These are phyloP conservation scores for Phtheirospermum japonicum DNA, from an alignment of 257 asterid genomes.

Conservation along the genomic window DNA sequence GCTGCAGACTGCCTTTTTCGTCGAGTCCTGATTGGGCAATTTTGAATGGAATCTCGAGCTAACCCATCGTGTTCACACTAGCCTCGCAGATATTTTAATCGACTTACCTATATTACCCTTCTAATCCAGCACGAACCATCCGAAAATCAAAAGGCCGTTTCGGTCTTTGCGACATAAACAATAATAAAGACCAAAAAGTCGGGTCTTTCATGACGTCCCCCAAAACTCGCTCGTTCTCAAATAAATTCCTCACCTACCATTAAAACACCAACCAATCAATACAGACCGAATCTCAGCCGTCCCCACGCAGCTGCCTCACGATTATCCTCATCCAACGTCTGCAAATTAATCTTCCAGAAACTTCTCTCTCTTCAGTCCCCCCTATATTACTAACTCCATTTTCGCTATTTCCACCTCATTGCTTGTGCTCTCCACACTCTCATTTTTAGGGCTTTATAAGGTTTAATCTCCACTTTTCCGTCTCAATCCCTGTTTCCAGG, in stretches of 20 bases:
- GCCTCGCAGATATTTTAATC: neutral
- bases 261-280: slow-evolving; percentile 22
- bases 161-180: neutral
- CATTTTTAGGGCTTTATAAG: slow-evolving; percentile 9
- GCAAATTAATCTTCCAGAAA: slow-evolving; percentile 27
- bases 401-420: too few relatives aligned
- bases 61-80: slow-evolving; percentile 34
- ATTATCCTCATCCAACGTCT: slow-evolving; percentile 43
- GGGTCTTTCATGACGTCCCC: slow-evolving; percentile 29
- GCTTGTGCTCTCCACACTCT: slow-evolving; percentile 51
- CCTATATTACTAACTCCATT: slow-evolving; percentile 8
- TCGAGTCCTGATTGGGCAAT: slow-evolving; percentile 20
- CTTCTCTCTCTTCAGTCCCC: slow-evolving; percentile 32
- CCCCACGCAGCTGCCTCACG: too few relatives aligned
- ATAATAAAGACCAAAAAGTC: slow-evolving; percentile 29
- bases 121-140: neutral
- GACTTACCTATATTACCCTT: slow-evolving; percentile 25
- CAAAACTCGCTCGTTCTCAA: slow-evolving; percentile 9
- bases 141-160: slow-evolving; percentile 3
- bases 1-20: neutral
- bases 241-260: slow-evolving; percentile 34
- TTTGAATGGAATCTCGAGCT: slow-evolving; percentile 28
- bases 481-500: slow-evolving; percentile 33
- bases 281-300: slow-evolving; percentile 46
- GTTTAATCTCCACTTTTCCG: neutral